Conservation (phyloP, 2,329 filamentous ascomycete genomes). For the Aspergillus sp. region DNA sequence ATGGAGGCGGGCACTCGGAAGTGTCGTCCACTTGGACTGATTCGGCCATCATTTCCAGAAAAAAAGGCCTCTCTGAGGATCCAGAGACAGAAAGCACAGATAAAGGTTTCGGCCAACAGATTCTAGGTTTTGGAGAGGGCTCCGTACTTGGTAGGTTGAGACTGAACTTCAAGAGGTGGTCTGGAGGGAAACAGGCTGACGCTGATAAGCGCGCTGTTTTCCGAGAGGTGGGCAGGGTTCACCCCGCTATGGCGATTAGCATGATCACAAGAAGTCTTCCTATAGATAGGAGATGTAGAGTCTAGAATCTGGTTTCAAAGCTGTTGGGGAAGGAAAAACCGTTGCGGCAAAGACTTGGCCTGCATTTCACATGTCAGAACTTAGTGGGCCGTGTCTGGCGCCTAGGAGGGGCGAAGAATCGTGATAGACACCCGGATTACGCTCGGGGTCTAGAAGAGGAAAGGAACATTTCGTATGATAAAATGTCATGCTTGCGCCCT, state of each 20-base stretch:
- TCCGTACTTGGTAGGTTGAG: not conserved
- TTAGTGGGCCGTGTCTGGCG: not conserved
- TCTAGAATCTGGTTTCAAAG: not conserved
- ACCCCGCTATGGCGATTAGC: not conserved
- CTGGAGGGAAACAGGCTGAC: not conserved
- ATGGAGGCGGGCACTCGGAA: not conserved
- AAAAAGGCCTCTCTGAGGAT: not conserved
- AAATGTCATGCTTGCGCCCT: not conserved
- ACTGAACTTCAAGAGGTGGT: not conserved
- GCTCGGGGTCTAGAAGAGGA: not conserved
- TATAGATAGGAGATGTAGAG: not conserved
- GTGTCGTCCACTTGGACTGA: slow-evolving; percentile 1
- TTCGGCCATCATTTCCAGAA: not conserved
- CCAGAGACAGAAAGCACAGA: not conserved
- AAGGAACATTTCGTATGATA: no score
- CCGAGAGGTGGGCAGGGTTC: not conserved
- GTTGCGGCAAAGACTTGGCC: not conserved
- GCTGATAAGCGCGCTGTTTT: slow-evolving; percentile 3
- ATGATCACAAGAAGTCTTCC: not conserved
- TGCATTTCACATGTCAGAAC: slow-evolving; percentile 9
- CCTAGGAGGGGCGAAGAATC: not conserved
- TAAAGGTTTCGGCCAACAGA: not conserved
- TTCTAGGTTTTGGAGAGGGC: not conserved
- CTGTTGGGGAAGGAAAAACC: not conserved
- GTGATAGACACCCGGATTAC: not conserved